Evolutionary conservation across 306 rosid genomes (phyloP), one percentile per base, ranked within the genome.

Genomic region (peach (Prunus persica)): DNA sequence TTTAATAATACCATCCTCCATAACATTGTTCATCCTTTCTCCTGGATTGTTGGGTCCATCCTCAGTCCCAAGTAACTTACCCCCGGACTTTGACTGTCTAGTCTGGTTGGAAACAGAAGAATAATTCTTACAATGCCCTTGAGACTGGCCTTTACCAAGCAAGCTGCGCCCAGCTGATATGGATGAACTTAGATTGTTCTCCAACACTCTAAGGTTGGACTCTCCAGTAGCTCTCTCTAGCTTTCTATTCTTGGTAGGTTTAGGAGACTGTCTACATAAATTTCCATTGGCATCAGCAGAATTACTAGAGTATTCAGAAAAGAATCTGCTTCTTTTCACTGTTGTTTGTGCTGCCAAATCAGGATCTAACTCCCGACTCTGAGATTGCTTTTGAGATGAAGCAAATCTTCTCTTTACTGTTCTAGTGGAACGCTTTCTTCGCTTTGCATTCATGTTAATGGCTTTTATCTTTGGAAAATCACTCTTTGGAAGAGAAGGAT

Each of bases 371-470:
- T 79, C 79, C 84, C 63, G 84, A 72, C 50, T 71, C 19, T 79
- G 72, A 75, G 52, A 46, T 22, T 61, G 74, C 69, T 58, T 76
- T 73, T 69, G 30, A 51, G 54, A 78, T 67, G 81, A 73, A 76
- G 68, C 76, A 81, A 82, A 71, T 60, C 60, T 72, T 74, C 82
- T 72, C 57, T 80, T 67, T 74, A 77, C 75, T 65, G 73, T 81
- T 75, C 85, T 79, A 51, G 82, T 76, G 52, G 89, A 86, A 47
- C 71, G 72, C 69, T 76, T 82, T 83, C 65, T 82, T 62, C 62
- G 81, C 77, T 82, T 80, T 20, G 85, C 70, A 67, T 81, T 82
- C 38, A n/a, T 73, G 47, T 62, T 25, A 20, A 47, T 56, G 55
- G 73, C 85, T 62, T 66, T 84, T 25, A 72, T 52, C 74, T 74